Conservation (phyloP, 371 early-diverging fungal genomes). For the Mucor piriformis region DNA sequence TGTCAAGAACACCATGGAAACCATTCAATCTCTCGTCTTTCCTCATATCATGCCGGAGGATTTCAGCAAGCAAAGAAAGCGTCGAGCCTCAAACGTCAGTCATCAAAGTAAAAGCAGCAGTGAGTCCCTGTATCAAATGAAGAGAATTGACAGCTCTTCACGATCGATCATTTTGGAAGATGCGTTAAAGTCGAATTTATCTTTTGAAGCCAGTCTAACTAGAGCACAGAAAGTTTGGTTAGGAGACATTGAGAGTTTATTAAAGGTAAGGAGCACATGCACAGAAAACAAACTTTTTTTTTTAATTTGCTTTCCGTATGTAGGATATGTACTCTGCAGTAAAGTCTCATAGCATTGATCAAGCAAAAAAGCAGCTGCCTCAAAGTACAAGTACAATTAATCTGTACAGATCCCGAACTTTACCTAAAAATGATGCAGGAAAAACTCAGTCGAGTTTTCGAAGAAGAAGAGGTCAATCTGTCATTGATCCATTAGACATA, state of each 20-base stretch:
- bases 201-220: slow-evolving; percentile 1
- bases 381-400: background rate
- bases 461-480: slow-evolving; percentile 19
- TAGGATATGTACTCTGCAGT: slow-evolving; percentile 35
- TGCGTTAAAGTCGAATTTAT: slow-evolving; percentile 18
- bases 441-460: background rate
- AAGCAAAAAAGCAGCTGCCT: slow-evolving; percentile 7
- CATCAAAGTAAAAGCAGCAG: slow-evolving; percentile 7
- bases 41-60: slow-evolving; percentile 4
- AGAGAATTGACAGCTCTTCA: slow-evolving; percentile 4
- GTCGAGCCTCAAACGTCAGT: slow-evolving; percentile 8
- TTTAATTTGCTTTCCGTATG: background rate
- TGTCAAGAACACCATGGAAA: slow-evolving; percentile 56
- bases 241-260: slow-evolving; percentile 26
- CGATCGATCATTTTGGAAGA: slow-evolving; percentile 5
- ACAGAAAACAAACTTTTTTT: background rate
- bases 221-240: slow-evolving; percentile 27
- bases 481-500: background rate
- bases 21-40: slow-evolving; percentile 29
- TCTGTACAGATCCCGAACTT: slow-evolving; percentile 8
- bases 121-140: background rate
- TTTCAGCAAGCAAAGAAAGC: slow-evolving; percentile 5
- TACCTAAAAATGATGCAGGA: slow-evolving; percentile 13
- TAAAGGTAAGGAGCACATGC: slow-evolving; percentile 25
- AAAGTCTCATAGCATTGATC: slow-evolving; percentile 24